Conservation (phyloP, 225 moss, liverwort and hornwort genomes). For the Neckera pumila region DNA sequence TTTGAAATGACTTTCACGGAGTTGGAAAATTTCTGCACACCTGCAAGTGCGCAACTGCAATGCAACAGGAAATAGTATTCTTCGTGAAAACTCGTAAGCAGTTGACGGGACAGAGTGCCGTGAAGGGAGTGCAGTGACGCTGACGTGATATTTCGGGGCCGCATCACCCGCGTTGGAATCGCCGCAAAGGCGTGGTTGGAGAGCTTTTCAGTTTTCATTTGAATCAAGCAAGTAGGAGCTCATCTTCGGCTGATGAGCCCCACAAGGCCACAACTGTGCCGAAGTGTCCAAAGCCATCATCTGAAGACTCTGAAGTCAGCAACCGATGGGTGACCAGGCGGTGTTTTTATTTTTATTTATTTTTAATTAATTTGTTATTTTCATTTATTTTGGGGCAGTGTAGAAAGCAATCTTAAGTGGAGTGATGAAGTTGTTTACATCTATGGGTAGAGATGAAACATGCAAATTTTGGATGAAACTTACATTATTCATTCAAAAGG, state of each 20-base stretch:
- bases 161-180: not conserved
- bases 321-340: not conserved
- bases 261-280: not conserved
- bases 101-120: not conserved
- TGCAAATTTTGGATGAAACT: no score
- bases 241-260: no score
- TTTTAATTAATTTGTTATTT: no score
- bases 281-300: not conserved
- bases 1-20: not conserved
- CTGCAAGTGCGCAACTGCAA: not conserved
- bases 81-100: no score
- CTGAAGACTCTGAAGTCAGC: not conserved
- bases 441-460: no score
- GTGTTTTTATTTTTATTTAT: not conserved
- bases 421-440: no score
- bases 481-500: no score
- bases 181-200: not conserved
- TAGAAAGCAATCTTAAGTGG: no score
- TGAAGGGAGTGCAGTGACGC: not conserved
- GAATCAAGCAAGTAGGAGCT: not conserved
- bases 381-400: not conserved
- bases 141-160: not conserved
- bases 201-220: not conserved
- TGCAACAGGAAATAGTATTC: no score
- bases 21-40: not conserved